phyloP scores from a whole-genome alignment of 2,329 filamentous ascomycete genomes.

The Hypoxylon sp. region DNA sequence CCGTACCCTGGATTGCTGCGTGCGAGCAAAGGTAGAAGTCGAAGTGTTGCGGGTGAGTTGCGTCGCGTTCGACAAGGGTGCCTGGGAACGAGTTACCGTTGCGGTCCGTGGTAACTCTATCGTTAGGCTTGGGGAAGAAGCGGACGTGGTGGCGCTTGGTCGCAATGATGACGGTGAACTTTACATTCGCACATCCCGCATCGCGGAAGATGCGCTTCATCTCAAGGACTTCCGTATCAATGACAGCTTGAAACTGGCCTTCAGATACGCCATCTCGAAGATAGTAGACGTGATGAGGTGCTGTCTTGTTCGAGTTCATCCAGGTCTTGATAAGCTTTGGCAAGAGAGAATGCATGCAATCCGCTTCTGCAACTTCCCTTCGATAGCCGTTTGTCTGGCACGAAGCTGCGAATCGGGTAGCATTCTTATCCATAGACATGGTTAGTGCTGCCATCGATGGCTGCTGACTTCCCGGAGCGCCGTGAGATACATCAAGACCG shows the following conservation, averaged over 20 bases:
- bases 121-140: slow-evolving; percentile 77
- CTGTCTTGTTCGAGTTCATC: slow-evolving; percentile 63
- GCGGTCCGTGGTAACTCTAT: slow-evolving; percentile 64
- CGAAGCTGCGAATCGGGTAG: slow-evolving; percentile 78
- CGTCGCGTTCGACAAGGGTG: slow-evolving; percentile 84
- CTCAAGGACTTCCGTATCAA: slow-evolving; percentile 78
- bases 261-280: slow-evolving; percentile 93
- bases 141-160: slow-evolving; percentile 95
- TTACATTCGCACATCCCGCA: slow-evolving; percentile 54
- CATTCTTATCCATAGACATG: slow-evolving; percentile 76
- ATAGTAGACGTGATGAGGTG: slow-evolving; percentile 82
- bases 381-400: slow-evolving; percentile 85
- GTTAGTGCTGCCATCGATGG: slow-evolving; percentile 90
- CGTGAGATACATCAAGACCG: slow-evolving; percentile 90
- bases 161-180: slow-evolving; percentile 86
- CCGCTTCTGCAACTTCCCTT: slow-evolving; percentile 76
- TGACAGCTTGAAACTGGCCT: slow-evolving; percentile 81
- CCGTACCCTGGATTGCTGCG: slow-evolving; percentile 88
- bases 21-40: slow-evolving; percentile 78
- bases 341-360: slow-evolving; percentile 74
- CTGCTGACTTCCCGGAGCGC: slow-evolving; percentile 69
- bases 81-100: slow-evolving; percentile 87
- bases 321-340: slow-evolving; percentile 71
- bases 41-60: slow-evolving; percentile 90
- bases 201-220: slow-evolving; percentile 69